phyloP scores from a whole-genome alignment of 2,329 filamentous ascomycete species.

The Mariannaea elegans region DNA sequence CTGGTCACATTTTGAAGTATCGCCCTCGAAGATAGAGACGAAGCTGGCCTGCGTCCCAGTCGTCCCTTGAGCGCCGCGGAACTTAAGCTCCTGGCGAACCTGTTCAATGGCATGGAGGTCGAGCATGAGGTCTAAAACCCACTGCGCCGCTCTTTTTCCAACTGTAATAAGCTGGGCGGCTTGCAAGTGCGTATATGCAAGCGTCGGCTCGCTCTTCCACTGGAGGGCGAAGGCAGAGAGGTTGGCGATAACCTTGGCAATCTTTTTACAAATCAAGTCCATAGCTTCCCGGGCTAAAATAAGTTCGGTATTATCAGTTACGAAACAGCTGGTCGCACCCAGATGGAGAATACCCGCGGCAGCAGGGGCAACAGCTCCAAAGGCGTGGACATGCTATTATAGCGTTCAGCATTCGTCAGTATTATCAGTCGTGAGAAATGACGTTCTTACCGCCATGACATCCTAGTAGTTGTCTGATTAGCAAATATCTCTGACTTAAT shows the following conservation, averaged over 20 bases:
- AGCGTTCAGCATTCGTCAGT: constrained; percentile 35
- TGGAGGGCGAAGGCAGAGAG: constrained; percentile 76
- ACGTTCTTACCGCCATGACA: constrained; percentile 64
- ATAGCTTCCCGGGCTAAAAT: constrained; percentile 73
- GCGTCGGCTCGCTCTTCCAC: constrained; percentile 76
- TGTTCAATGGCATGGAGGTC: constrained; percentile 79
- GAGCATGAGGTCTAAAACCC: constrained; percentile 71
- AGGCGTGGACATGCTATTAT: constrained; percentile 72
- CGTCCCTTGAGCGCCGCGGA: constrained; percentile 70
- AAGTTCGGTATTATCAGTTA: constrained; percentile 63
- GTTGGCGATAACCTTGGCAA: constrained; percentile 82
- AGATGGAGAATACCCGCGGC: constrained; percentile 87
- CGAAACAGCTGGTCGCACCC: constrained; percentile 49
- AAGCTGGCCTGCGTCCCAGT: constrained; percentile 77
- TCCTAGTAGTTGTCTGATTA: constrained; percentile 40
- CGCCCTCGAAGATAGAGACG: constrained; percentile 66
- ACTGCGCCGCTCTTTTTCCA: constrained; percentile 71
- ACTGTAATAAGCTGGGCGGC: constrained; percentile 70
- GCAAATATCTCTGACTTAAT: not conserved
- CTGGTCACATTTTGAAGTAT: constrained; percentile 58
- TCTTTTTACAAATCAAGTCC: constrained; percentile 78
- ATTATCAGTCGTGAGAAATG: not conserved
- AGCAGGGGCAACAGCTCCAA: constrained; percentile 75
- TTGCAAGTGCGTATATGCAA: constrained; percentile 81
- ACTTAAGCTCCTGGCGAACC: constrained; percentile 73